Evolutionary conservation across 2,329 filamentous ascomycete species (phyloP), one percentile per base, ranked within the genome.

Genomic region (Xylaria sp.): DNA sequence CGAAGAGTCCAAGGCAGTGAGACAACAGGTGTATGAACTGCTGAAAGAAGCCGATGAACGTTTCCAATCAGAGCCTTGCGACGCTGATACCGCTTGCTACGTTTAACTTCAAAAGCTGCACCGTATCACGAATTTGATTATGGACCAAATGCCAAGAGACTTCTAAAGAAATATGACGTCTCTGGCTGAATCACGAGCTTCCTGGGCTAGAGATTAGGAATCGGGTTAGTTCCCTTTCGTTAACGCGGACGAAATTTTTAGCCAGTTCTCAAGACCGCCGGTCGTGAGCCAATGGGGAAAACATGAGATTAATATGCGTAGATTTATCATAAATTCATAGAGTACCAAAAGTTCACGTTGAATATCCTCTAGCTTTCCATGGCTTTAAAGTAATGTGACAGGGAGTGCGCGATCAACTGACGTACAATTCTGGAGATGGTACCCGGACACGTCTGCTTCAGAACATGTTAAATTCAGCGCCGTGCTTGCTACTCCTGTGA

Each of bases 401-500:
- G 73, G 71, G 7, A 76, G 61, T 20, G 18, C 8, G 18, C 70
- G 66, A 25, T 74, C 73, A 5, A 63, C 50, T 25, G 74, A 70
- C 2, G 74, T 75, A 51, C 75, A 76, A 50, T 76, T 76, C 63
- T 72, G 71, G 2, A 76, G 67, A 52, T 73, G 72, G 13, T 76
- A 75, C 8, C 71, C 74, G 3, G 70, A 72, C n/a, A 75, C 41
- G 57, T 75, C 73, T 37, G 74, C 71, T 44, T 75, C 73, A 20
- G 39, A 64, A 59, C 74, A 75, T 9, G 52, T 64, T 64, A 75
- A 66, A 9, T 69, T 52, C 34, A 76, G 37, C 23, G 54, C 66
- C 7, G 67, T 66, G 25, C 63, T 73, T 46, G 73, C 69, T 46
- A 75, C 59, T 15, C 74, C 71, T 28, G 73, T 76, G 61, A 73